These are phyloP conservation scores for Geranium rotundifolium DNA, from an alignment of 345 rosid genomes.

Conservation along the genomic window DNA sequence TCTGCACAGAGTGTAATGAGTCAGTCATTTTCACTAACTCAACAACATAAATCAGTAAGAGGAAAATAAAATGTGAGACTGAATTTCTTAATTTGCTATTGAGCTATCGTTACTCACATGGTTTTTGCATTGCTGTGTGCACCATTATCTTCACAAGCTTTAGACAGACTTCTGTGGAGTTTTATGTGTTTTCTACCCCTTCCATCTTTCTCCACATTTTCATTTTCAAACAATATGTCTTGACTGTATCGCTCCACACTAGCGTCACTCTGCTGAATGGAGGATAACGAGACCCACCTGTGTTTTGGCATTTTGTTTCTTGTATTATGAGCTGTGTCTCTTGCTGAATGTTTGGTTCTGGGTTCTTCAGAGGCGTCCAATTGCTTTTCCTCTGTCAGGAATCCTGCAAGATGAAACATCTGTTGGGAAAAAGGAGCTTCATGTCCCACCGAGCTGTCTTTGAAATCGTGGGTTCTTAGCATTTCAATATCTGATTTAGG, in stretches of 20 bases:
- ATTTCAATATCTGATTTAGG: constrained; percentile 1
- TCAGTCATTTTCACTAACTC: not conserved
- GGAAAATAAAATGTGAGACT: not conserved
- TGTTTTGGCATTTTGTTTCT: constrained; percentile 13
- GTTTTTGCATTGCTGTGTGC: constrained; percentile 3
- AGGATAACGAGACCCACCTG: constrained; percentile 17
- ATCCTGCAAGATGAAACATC: constrained; percentile 7
- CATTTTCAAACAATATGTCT: constrained; percentile 19
- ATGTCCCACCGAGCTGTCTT: not conserved
- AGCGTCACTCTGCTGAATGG: constrained; percentile 23
- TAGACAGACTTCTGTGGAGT: constrained; percentile 4
- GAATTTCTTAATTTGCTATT: not conserved
- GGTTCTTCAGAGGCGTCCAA: not conserved
- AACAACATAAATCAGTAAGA: not conserved
- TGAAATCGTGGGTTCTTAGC: constrained; percentile 1
- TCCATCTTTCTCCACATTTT: constrained; percentile 9
- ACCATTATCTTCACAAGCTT: constrained; percentile 6
- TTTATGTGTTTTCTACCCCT: constrained; percentile 11
- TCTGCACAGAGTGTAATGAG: constrained; percentile 3
- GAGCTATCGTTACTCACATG: constrained; percentile 7
- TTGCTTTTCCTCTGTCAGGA: constrained; percentile 7
- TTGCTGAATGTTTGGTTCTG: constrained; percentile 2
- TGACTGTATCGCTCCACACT: constrained; percentile 23
- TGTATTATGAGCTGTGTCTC: constrained; percentile 1
- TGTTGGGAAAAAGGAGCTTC: constrained; percentile 4